These are phyloP conservation scores for Kluyveromyces lactis DNA, from an alignment of 805 yeast genomes.

Conservation along the genomic window DNA sequence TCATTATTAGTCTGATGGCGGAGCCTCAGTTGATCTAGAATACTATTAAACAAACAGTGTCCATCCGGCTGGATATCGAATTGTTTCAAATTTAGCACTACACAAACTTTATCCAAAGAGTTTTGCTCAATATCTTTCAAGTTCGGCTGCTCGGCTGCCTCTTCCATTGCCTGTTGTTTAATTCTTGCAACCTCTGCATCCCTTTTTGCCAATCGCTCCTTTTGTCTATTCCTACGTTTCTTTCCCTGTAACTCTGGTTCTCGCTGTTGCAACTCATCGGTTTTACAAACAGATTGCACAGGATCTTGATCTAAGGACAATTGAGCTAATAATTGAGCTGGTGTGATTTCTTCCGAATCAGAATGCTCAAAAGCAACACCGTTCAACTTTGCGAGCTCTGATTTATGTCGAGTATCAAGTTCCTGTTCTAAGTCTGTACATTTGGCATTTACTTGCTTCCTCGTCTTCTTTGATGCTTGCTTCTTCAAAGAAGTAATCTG, in stretches of 20 bases:
- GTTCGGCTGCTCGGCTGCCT: conserved; percentile 62
- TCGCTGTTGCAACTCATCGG: background rate
- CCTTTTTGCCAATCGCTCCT: conserved; percentile 71
- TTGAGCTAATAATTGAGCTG: conserved; percentile 60
- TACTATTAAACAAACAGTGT: conserved; percentile 82
- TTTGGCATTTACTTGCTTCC: conserved; percentile 54
- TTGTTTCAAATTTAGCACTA: conserved; percentile 40
- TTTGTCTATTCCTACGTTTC: conserved; percentile 65
- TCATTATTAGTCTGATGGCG: conserved; percentile 37
- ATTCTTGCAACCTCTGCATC: conserved; percentile 58
- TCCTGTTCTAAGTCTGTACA: conserved; percentile 53
- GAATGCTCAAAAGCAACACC: conserved; percentile 6
- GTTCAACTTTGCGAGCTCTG: conserved; percentile 35
- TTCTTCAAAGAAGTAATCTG: conserved; percentile 69
- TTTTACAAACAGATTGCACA: background rate
- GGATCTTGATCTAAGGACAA: conserved; percentile 32
- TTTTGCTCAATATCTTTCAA: conserved; percentile 64
- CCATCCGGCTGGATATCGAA: conserved; percentile 85
- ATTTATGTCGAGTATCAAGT: conserved; percentile 44
- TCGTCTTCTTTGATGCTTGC: conserved; percentile 72
- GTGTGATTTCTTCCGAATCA: conserved; percentile 38
- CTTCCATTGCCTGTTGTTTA: conserved; percentile 59
- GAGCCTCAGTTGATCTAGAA: conserved; percentile 61
- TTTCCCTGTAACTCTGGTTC: conserved; percentile 7
- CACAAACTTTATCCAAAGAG: conserved; percentile 48